Evolutionary conservation across 2,329 filamentous ascomycete genomes (phyloP), one percentile per base, ranked within the genome.

Genomic region (Ampelomyces quisqualis): DNA sequence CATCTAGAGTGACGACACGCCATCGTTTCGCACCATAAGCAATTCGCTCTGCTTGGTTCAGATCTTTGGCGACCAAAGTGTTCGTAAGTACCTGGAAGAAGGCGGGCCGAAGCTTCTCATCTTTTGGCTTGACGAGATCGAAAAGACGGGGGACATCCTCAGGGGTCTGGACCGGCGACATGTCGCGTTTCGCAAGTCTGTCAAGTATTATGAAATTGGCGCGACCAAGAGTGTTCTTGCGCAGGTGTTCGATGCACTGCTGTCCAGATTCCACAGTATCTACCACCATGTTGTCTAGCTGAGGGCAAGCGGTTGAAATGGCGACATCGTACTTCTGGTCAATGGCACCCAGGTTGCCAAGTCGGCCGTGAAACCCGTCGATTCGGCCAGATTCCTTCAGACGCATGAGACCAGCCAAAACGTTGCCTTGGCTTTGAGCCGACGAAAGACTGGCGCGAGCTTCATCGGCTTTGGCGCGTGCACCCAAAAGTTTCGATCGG

Each of bases 161-260:
- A 0, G 93, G 93, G 0, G 93, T 98, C 44, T 87, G 78, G 38
- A 97, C 90, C 0, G 80, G 73, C 2, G 84, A 84, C 56, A 97
- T 73, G 58, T 95, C 88, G 37, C 88, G 82, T 21, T 79, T 76
- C 17, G 89, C 82, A 34, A 97, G 75, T 63, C 91, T 90, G 68
- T 98, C 89, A 11, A 98, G 78, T 53, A 93, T 88, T 59, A 98
- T 97, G 67, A 98, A 97, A 72, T 96, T 96, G 45, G 90, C 93
- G 57, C 94, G 84, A 9, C 93, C 93, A 3, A 98, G 82, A 55
- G 96, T 96, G 58, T 95, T 98, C 76, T 97, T 98, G 40, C 93
- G 84, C 9, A 98, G 78, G 62, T 98, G 93, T 63, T 97, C 93
- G 50, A 98, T 97, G 68, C 94, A 98, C 66, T 97, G 90, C 69